A percentile compares a stretch with the other conserved stretches of the same genome.
phyloP scores from a whole-genome alignment of 345 rosid genomes.

The Linum trigynum region DNA sequence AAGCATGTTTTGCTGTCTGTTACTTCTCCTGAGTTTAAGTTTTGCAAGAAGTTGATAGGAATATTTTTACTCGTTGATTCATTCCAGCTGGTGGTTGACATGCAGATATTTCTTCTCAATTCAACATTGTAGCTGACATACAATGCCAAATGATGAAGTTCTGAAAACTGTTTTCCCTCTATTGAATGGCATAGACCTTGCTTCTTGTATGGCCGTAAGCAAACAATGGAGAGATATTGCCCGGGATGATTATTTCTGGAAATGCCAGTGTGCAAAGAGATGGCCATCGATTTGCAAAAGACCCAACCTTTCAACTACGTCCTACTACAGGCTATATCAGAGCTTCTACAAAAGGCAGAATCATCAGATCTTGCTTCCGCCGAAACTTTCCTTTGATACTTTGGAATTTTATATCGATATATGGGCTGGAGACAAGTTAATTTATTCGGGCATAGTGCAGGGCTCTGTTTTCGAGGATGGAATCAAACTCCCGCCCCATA shows the following conservation, averaged over 20 bases:
- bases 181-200: constrained; percentile 63
- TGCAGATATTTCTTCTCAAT: background rate
- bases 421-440: constrained; percentile 58
- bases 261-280: constrained; percentile 64
- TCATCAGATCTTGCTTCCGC: constrained; percentile 49
- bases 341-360: constrained; percentile 46
- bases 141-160: constrained; percentile 60
- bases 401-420: constrained; percentile 81
- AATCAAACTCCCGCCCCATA: constrained; percentile 39
- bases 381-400: constrained; percentile 60
- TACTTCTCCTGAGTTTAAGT: background rate
- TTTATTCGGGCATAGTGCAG: constrained; percentile 68
- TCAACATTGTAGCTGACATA: constrained; percentile 17
- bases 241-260: constrained; percentile 88
- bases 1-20: background rate
- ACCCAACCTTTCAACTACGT: constrained; percentile 44
- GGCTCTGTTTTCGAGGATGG: constrained; percentile 58
- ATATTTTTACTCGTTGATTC: background rate
- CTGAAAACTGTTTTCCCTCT: constrained; percentile 77
- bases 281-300: constrained; percentile 93
- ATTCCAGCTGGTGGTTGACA: constrained; percentile 12
- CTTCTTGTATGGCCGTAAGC: constrained; percentile 67
- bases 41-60: constrained; percentile 9
- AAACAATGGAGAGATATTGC: constrained; percentile 78
- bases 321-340: constrained; percentile 63